Evolutionary conservation across 768 basidiomycete genomes (phyloP).

Genomic region (Xerocomellus intermedius): DNA sequence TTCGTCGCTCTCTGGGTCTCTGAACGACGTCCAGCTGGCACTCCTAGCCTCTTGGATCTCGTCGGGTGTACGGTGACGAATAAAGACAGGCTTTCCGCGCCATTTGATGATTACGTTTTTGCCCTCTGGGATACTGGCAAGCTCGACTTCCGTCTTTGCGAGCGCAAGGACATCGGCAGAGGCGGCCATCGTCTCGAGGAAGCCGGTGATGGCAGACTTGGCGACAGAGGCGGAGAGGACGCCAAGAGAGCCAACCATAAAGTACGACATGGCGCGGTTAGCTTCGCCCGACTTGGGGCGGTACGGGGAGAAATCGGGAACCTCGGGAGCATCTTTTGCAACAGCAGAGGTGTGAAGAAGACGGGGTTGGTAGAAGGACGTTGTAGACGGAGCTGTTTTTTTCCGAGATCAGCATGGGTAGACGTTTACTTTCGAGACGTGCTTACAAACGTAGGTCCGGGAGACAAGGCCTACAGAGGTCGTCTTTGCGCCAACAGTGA

Average conservation of each 20-base stretch:
- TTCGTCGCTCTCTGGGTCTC: constrained; percentile 93
- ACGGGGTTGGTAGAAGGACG: constrained; percentile 59
- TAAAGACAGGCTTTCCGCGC: constrained; percentile 99
- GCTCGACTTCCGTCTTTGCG: constrained; percentile 96
- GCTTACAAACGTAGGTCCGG: constrained; percentile 63
- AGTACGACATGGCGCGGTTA: constrained; percentile 81
- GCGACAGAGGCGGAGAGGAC: constrained; percentile 92
- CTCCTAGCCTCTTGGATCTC: constrained; percentile 93
- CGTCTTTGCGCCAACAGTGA: constrained; percentile 53
- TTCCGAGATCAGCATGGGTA: constrained; percentile 15
- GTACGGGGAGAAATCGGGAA: constrained; percentile 89
- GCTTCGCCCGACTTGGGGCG: constrained; percentile 59
- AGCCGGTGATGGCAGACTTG: constrained; percentile 91
- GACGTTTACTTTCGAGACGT: constrained; percentile 7
- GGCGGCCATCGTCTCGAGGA: constrained; percentile 94
- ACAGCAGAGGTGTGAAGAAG: constrained; percentile 75
- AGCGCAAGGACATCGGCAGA: constrained; percentile 97
- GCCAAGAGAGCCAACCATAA: constrained; percentile 90
- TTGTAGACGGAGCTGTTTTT: constrained; percentile 46
- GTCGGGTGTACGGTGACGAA: constrained; percentile 87
- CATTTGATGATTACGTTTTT: constrained; percentile 98
- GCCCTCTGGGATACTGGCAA: constrained; percentile 89
- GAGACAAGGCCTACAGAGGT: constrained; percentile 56
- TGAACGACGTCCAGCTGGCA: constrained; percentile 79
- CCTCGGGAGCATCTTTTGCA: constrained; percentile 68